phyloP scores from a whole-genome alignment of 2,329 filamentous ascomycete species.

The Aspergillus novofumigatus region DNA sequence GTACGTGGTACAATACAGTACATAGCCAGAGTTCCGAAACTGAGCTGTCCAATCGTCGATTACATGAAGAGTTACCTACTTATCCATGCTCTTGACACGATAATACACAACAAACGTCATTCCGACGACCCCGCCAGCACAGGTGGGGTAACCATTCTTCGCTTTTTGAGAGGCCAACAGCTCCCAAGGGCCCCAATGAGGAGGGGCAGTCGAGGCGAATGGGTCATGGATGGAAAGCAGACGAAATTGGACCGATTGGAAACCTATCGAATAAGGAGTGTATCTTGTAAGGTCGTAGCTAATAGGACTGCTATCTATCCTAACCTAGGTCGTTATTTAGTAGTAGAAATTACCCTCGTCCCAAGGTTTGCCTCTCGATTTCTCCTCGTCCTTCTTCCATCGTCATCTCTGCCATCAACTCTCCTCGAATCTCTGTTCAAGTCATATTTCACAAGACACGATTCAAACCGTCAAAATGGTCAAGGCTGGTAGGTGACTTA shows the following conservation, averaged over 20 bases:
- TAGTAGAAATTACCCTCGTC: conserved; percentile 2
- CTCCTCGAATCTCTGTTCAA: background rate
- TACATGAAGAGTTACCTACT: background rate
- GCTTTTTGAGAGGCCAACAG: background rate
- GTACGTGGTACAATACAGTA: background rate
- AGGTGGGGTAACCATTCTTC: conserved; percentile 1
- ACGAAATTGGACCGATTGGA: conserved; percentile 7
- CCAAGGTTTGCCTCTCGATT: background rate
- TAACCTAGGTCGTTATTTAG: too few species aligned
- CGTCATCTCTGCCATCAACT: background rate
- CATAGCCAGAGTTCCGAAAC: background rate
- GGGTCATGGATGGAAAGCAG: background rate
- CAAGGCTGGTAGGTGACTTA: conserved; percentile 76
- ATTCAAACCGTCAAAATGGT: conserved; percentile 77
- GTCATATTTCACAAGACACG: conserved; percentile 19
- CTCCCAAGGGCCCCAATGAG: background rate
- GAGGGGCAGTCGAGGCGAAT: background rate
- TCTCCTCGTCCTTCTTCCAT: background rate
- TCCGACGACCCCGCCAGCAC: conserved; percentile 18
- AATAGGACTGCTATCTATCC: background rate
- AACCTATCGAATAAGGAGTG: conserved; percentile 7
- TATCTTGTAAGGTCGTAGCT: too few species aligned
- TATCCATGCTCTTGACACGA: background rate
- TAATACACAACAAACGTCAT: conserved; percentile 20
- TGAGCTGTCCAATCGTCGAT: background rate